Evolutionary conservation across 305 asterid species (phyloP), one percentile per base, ranked within the genome.

Genomic region (Nicotiana rustica): DNA sequence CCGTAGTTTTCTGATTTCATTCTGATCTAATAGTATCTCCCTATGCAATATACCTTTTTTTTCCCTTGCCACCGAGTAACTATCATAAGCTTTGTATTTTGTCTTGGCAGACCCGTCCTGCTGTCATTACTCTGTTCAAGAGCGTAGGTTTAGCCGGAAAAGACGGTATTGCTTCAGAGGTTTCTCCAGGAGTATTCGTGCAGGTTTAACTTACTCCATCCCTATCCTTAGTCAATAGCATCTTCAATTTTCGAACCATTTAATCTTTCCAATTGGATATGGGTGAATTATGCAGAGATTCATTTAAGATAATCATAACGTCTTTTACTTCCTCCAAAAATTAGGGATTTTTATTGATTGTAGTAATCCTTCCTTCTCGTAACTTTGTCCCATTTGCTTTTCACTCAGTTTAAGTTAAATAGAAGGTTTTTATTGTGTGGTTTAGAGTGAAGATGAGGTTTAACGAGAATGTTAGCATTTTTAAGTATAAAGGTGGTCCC

Each of bases 121-220:
- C 99, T 88, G 97, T 85, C 73, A 85, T 94, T 36, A 82, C 87
- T 86, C 84, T 91, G 81, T 78, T 96, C 88, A 91, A 91, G 91
- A 89, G 84, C 87, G 98, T 83, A 82, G 88, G 91, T 86, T 91
- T 96, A 92, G 91, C 92, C 77, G 98, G 98, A 84, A 91, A 87
- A 85, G 97, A 89, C 85, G 98, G 98, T 83, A 88, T 94, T 83
- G 38, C 90, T 83, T 94, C 99, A 65, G 98, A 93, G 87, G 82
- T 82, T 55, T 91, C 97, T 81, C 97, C 98, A 62, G 99, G 99
- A 62, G 97, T 96, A 85, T 96, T 93, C 86, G 87, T 96, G 79
- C 99, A 96, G 98, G 99, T 96, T 73, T 47, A 12, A 57, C 76
- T 87, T 81, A 68, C 17, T 59, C 65, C 57, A 56, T 64, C 81